Evolutionary conservation across 805 yeast genomes (phyloP), one percentile per base, ranked within the genome.

Genomic region (Saturnispora kantuleensis): DNA sequence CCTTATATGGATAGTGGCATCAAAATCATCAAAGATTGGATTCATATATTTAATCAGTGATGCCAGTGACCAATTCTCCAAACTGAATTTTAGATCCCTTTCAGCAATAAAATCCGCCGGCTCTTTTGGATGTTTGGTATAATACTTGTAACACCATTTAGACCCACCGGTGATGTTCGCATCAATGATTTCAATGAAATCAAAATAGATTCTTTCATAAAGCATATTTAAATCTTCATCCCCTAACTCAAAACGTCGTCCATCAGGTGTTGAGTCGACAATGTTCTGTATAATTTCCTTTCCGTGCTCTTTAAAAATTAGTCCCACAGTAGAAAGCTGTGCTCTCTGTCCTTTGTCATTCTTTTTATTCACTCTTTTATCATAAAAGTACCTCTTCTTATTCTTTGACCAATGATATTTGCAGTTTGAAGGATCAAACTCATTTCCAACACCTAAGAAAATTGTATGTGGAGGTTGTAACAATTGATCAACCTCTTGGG

Each of bases 101-200:
- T 36, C 15, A 11, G 45, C 45, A 30, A 42, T 31, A n/a, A 31
- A 17, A 10, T 37, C 37, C 10, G 45, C 28, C 6, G 35, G 10
- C 32, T 36, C 41, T 7, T 21, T 36, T 13, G 45, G 45, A 26
- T 42, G 45, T 10, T 21, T 38, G 4, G 10, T 13, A 5, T 37
- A 15, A 18, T 13, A 36, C 16, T 37, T 42, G n/a, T 42, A 42
- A 21, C 36, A 31, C 45, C 45, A 42, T 26, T 42, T 34, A 10
- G 10, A 15, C 11, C 21, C 11, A 8, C 26, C 13, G 6, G 41
- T 42, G n/a, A 37, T 5, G n/a, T 18, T 42, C 44, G 96, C 97
- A 65, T 88, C 98, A 30, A 90, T 70, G 10, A 95, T 78, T 66
- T 90, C 97, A 48, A 90, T 69, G 56, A 88, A 86, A 50, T 82